Conservation (phyloP, 2,329 filamentous ascomycete species). For the Phialophora expanda region DNA sequence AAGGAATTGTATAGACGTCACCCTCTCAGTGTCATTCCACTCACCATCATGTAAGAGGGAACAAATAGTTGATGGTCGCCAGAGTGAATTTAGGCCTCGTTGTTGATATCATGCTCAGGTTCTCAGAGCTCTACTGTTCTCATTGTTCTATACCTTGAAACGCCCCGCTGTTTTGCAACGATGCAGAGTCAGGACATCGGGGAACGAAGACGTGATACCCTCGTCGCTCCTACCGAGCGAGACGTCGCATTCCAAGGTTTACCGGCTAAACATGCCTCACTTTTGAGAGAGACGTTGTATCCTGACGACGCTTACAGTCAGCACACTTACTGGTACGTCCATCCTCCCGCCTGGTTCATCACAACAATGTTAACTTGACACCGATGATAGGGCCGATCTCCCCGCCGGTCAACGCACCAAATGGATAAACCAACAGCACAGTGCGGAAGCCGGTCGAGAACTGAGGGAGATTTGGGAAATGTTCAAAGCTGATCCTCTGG, state of each 20-base stretch:
- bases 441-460: neutral
- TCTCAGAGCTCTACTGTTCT: neutral
- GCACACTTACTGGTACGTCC: neutral
- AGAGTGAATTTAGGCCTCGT: neutral
- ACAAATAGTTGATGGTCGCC: neutral
- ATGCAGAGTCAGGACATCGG: neutral
- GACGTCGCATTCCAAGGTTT: neutral
- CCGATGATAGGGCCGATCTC: neutral
- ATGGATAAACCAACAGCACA: neutral
- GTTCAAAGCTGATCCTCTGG: neutral
- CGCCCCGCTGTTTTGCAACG: neutral
- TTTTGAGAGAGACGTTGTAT: neutral
- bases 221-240: neutral
- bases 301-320: neutral
- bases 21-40: neutral
- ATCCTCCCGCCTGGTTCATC: neutral
- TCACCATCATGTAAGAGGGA: neutral
- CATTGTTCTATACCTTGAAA: neutral
- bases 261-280: neutral
- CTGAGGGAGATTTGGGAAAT: neutral
- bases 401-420: neutral
- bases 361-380: neutral
- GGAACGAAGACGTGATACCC: neutral
- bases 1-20: neutral
- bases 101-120: neutral